These are phyloP conservation scores for Casuarina cunninghamiana DNA, from an alignment of 306 rosid species.

Conservation along the genomic window DNA sequence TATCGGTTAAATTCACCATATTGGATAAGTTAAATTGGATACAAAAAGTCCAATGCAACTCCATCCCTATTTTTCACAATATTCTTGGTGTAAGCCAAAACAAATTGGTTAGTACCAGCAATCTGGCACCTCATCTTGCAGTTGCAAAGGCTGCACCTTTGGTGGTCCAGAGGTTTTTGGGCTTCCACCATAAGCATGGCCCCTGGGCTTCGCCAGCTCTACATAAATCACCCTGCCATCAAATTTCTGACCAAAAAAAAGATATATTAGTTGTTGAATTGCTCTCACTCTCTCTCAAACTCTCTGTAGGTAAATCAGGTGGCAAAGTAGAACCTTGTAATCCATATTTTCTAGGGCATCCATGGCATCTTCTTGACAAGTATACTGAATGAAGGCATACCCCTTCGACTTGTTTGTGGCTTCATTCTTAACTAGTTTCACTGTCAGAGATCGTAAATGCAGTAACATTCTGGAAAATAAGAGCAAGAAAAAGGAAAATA, in stretches of 20 bases:
- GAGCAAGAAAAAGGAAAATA: slow-evolving; percentile 1
- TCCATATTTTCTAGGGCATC: slow-evolving; percentile 91
- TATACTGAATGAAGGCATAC: slow-evolving; percentile 82
- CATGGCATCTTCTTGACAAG: slow-evolving; percentile 74
- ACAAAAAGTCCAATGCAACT: background rate
- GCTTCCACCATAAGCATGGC: slow-evolving; percentile 41
- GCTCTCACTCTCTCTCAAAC: no score
- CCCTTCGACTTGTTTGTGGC: slow-evolving; percentile 62
- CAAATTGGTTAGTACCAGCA: slow-evolving; percentile 76
- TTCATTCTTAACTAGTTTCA: slow-evolving; percentile 58
- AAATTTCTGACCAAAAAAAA: slow-evolving; percentile 40
- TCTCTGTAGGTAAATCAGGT: background rate
- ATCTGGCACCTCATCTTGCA: slow-evolving; percentile 65
- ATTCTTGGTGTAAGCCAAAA: background rate
- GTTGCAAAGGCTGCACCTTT: slow-evolving; percentile 46
- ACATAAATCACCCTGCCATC: slow-evolving; percentile 65
- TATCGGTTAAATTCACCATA: background rate
- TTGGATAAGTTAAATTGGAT: background rate
- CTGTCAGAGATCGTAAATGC: slow-evolving; percentile 39
- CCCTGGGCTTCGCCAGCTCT: slow-evolving; percentile 65
- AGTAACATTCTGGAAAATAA: background rate
- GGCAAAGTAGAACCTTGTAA: slow-evolving; percentile 55
- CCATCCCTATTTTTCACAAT: background rate
- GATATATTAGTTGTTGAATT: background rate
- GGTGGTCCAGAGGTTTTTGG: slow-evolving; percentile 75